phyloP scores from a whole-genome alignment of 805 yeast species.

The Teunomyces barrocoloradensis region DNA sequence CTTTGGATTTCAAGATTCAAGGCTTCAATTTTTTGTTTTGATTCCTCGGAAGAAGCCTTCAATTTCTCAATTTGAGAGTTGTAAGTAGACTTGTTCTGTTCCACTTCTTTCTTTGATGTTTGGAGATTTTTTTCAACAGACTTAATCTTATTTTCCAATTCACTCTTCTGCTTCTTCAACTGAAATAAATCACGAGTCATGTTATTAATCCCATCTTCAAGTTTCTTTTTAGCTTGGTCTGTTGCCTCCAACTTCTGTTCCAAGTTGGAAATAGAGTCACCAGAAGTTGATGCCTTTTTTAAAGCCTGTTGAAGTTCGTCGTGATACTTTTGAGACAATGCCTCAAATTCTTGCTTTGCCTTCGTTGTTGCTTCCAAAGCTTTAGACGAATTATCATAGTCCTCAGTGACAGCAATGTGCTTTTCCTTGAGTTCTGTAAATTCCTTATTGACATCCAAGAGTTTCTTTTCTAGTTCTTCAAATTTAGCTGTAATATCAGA shows the following conservation, averaged over 20 bases:
- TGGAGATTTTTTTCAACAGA: constrained; percentile 41
- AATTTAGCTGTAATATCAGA: constrained; percentile 19
- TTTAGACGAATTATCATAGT: constrained; percentile 19
- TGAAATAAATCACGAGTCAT: constrained; percentile 81
- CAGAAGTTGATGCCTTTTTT: constrained; percentile 22
- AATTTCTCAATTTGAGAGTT: constrained; percentile 19
- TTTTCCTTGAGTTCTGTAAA: constrained; percentile 19
- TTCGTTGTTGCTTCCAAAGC: constrained; percentile 24
- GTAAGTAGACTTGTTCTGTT: constrained; percentile 25
- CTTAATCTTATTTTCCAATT: constrained; percentile 43
- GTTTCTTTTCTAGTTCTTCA: constrained; percentile 14
- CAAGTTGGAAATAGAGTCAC: constrained; percentile 26
- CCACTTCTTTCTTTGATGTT: constrained; percentile 27
- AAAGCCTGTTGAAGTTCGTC: constrained; percentile 31
- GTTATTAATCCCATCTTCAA: constrained; percentile 86
- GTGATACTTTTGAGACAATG: constrained; percentile 25
- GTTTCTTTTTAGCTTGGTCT: constrained; percentile 51
- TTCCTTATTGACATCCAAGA: constrained; percentile 28
- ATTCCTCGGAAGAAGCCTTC: constrained; percentile 20
- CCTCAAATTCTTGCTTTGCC: constrained; percentile 21
- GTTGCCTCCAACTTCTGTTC: constrained; percentile 29
- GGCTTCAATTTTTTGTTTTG: constrained; percentile 21
- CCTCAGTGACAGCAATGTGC: constrained; percentile 17
- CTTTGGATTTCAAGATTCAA: constrained; percentile 18
- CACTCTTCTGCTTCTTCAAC: constrained; percentile 58